Conservation (phyloP, 352 stramenopile species). For the Peronospora tabacina region DNA sequence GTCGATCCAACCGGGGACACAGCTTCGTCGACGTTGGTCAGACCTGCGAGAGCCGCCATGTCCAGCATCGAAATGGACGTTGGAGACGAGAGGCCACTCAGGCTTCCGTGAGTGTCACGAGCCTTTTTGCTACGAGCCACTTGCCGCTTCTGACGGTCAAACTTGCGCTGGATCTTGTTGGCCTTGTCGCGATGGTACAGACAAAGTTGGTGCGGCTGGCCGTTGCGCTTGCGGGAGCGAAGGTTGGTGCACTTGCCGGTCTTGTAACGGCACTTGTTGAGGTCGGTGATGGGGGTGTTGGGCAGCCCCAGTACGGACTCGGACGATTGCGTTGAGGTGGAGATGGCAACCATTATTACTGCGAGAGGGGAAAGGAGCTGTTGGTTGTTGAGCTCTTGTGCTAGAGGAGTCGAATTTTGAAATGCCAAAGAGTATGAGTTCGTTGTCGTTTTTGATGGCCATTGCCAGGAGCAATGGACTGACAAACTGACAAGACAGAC, state of each 20-base stretch:
- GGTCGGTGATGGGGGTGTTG: slow-evolving; percentile 4
- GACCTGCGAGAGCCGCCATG: slow-evolving; percentile 25
- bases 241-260: slow-evolving; percentile 81
- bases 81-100: slow-evolving; percentile 14
- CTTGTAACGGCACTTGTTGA: slow-evolving; percentile 74
- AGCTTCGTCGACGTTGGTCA: slow-evolving; percentile 15
- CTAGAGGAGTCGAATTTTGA: slow-evolving; percentile 27
- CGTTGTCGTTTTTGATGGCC: slow-evolving; percentile 9
- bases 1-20: slow-evolving; percentile 18
- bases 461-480: not conserved
- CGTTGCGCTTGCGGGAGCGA: slow-evolving; percentile 80
- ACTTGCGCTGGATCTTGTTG: slow-evolving; percentile 87
- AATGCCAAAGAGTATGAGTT: slow-evolving; percentile 15
- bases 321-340: slow-evolving; percentile 15
- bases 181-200: slow-evolving; percentile 85
- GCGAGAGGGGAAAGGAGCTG: not conserved
- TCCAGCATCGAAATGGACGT: slow-evolving; percentile 30
- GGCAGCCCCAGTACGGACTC: slow-evolving; percentile 13
- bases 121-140: slow-evolving; percentile 51
- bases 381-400: slow-evolving; percentile 16
- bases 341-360: slow-evolving; percentile 24
- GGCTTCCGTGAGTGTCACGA: slow-evolving; percentile 1
- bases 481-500: slow-evolving; percentile 2
- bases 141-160: slow-evolving; percentile 83
- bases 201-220: slow-evolving; percentile 81